Evolutionary conservation across 371 early-diverging fungal genomes (phyloP), one percentile per base, ranked within the genome.

Genomic region (Mucor circinelloides): DNA sequence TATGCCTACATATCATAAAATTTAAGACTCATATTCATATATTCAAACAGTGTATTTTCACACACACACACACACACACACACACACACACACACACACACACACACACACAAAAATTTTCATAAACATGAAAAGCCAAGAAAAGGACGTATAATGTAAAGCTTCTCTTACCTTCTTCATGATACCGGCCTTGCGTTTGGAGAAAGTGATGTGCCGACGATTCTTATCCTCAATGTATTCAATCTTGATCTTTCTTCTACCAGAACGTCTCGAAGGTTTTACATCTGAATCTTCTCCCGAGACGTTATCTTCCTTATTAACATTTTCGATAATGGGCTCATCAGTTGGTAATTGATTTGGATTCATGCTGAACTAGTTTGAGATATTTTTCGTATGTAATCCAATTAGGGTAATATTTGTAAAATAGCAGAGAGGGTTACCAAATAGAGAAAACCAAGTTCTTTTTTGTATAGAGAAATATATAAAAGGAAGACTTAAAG

Each of bases 171-270:
- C 93, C 90, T 98, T 99, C 82, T 99, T 99, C 97, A 99, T 97
- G 70, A 99, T 95, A 42, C 99, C 99, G 38, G 97, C 95, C 80
- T 98, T 99, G 72, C 99, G 87, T 77, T 99, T 99, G 72, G 92
- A 92, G 76, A 99, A 99, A 13, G 99, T 97, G 64, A 99, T 97
- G 72, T 96, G 95, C 70, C 99, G 88, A 68, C 95, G 86, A 64
- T 90, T 91, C 81, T 95, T 97, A 73, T 96, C 97, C 62, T 93
- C 91, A 65, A 99, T 99, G 73, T 92, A 99, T 77, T 95, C 96
- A 77, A 97, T 96, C 78, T 94, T 95, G 73, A 98, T 97, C 77
- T 97, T 97, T 75, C 96, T 89, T 55, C 98, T 84, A 2, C 94
- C 94, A 56, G 89, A 85, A 17, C 89, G 87, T 81, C 90, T 91